These are phyloP conservation scores for Hyphochytrium catenoides DNA, from an alignment of 352 stramenopile species.

Conservation along the genomic window DNA sequence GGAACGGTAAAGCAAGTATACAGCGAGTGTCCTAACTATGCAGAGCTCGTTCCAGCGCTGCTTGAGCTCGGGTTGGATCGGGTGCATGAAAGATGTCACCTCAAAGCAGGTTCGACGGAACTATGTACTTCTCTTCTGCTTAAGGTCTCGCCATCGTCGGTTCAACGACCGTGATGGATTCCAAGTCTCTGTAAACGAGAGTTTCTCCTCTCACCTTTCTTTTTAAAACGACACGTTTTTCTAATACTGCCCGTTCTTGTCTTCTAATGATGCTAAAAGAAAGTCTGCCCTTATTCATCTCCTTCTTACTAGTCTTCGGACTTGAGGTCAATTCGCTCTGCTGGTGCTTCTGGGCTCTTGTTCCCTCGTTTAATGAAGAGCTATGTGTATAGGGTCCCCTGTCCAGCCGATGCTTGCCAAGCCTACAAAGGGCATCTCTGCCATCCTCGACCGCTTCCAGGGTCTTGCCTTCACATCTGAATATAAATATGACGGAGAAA, in stretches of 20 bases:
- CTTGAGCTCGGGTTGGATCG: too few species aligned
- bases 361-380: neutral
- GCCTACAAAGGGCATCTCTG: constrained; percentile 80
- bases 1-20: constrained; percentile 95
- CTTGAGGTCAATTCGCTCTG: too few species aligned
- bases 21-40: constrained; percentile 87
- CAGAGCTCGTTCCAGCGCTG: constrained; percentile 67
- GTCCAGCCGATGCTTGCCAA: constrained; percentile 97
- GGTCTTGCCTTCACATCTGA: constrained; percentile 91
- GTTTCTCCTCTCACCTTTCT: too few species aligned
- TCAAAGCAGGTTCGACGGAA: too few species aligned
- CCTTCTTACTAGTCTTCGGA: too few species aligned
- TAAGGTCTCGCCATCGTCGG: too few species aligned
- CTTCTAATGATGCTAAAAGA: too few species aligned
- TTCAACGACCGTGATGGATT: too few species aligned
- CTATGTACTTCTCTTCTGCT: too few species aligned
- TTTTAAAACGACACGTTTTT: neutral
- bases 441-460: constrained; percentile 91
- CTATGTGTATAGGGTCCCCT: constrained; percentile 48
- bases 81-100: too few species aligned
- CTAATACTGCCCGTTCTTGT: constrained; percentile 1
- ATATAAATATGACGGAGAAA: constrained; percentile 99
- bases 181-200: too few species aligned
- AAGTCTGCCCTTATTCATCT: too few species aligned
- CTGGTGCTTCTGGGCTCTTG: neutral